Evolutionary conservation across 306 rosid species (phyloP).

Genomic region (Betula pendula): DNA sequence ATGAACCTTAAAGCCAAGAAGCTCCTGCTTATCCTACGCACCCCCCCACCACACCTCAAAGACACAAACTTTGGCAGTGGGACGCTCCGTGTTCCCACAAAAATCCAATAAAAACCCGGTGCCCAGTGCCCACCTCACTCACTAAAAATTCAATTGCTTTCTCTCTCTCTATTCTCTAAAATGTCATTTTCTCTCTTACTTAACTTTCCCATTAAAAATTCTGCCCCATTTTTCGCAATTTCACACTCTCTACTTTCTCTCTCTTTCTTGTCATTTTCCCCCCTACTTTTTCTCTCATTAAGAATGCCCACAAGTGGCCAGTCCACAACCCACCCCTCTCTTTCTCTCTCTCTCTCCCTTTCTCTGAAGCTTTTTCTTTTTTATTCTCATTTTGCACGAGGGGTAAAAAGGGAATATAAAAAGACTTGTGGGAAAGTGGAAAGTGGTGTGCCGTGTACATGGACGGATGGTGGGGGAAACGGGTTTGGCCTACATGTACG

Average conservation of each 20-base stretch:
- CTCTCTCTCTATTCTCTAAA: slow-evolving; percentile 24
- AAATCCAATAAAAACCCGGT: slow-evolving; percentile 22
- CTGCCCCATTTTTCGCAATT: background rate
- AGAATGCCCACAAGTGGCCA: slow-evolving; percentile 6
- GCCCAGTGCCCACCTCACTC: background rate
- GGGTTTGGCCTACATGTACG: slow-evolving; percentile 2
- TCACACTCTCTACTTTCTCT: slow-evolving; percentile 30
- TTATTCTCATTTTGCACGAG: slow-evolving; percentile 35
- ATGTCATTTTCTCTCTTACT: slow-evolving; percentile 34
- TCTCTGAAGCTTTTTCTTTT: background rate
- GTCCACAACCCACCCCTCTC: background rate
- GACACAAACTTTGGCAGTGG: background rate
- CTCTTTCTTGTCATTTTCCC: slow-evolving; percentile 53
- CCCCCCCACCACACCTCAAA: slow-evolving; percentile 5
- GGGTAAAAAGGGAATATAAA: slow-evolving; percentile 28
- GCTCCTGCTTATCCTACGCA: background rate
- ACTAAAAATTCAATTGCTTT: slow-evolving; percentile 10
- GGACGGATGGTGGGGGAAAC: background rate
- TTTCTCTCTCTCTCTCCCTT: slow-evolving; percentile 2
- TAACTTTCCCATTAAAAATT: slow-evolving; percentile 29
- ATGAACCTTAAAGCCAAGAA: background rate
- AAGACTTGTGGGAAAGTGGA: background rate
- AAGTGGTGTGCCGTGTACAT: background rate
- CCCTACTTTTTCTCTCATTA: slow-evolving; percentile 17
- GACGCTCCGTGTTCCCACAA: slow-evolving; percentile 10